Base-by-base conservation (phyloP, 148 eudicot genomes). In the Cornus suecica region DNA sequence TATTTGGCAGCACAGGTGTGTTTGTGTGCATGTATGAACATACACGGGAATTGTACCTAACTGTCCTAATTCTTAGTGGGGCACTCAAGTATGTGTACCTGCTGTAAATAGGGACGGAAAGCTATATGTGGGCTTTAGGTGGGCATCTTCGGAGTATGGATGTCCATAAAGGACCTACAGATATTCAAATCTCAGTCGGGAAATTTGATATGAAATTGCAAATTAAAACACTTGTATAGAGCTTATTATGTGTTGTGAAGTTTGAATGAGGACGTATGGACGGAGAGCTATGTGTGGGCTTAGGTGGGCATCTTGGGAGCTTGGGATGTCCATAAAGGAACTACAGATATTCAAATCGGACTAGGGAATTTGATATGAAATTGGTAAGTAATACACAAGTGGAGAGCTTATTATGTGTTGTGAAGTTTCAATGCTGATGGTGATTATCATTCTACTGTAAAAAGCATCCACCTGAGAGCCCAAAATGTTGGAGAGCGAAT, bases 391-490 rank as follows among this genome's bases (percentile, higher is more conserved):
- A 34, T 2, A 34, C 41, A 34, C 8, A 34, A 52, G n/a, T n/a
- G 58, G 58, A 52, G 10, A 48, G 18, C 1, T 48, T 14, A 9
- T n/a, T n/a, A n/a, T n/a, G n/a, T n/a, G n/a, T n/a, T 48, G 15
- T 15, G 15, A 48, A 48, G 18, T 48, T 48, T 48, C 20, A 52
- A 52, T 52, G 20, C 58, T 52, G 58, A 52, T 7, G 15, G 13
- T 18, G 22, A 13, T 52, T 18, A 52, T 52, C 58, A 52, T 52
- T 14, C 58, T 52, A 52, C 5, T 34, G 41, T 72, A 92, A 92
- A 25, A 91, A 89, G 81, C 95, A 89, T 81, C 95, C 89, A 58
- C 92, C 89, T 68, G 91, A 87, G 84, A 83, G 80, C 66, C 89
- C 75, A 52, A 90, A 80, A 76, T 88, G 92, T 8, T 80, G 86